Percentiles rank a stretch among this genome's conserved stretches.
Conservation (phyloP, 1,284 basidiomycete genomes). For the Heterobasidion irregulare region DNA sequence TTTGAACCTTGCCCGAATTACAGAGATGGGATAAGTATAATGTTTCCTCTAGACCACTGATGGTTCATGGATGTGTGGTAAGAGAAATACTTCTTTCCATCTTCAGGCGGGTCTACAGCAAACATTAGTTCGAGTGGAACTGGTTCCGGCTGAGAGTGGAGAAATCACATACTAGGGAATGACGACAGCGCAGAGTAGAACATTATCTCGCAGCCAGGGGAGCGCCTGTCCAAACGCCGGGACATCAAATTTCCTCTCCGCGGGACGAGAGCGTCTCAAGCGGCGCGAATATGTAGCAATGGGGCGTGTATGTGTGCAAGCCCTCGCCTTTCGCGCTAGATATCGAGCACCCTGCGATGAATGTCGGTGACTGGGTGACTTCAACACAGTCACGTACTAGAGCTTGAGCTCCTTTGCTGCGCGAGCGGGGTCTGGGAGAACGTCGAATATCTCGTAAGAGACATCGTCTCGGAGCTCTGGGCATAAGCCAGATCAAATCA, state of each 20-base stretch:
- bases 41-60: conserved; percentile 30
- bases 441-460: neutral
- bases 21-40: conserved; percentile 14
- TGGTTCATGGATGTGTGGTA: conserved; percentile 23
- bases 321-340: conserved; percentile 14
- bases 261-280: conserved; percentile 15
- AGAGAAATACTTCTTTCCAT: conserved; percentile 25
- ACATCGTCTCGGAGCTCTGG: neutral
- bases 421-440: neutral
- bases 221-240: conserved; percentile 18
- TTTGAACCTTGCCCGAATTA: too few relatives aligned
- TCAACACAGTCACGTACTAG: neutral
- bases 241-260: conserved; percentile 22
- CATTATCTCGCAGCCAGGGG: conserved; percentile 23
- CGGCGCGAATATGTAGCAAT: conserved; percentile 18
- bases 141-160: too few relatives aligned
- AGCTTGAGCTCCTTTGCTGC: neutral
- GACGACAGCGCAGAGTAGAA: conserved; percentile 16
- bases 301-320: conserved; percentile 18
- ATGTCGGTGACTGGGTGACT: too few relatives aligned
- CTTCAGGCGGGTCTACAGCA: conserved; percentile 17
- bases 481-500: neutral
- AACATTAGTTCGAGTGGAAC: neutral
- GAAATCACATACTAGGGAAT: conserved; percentile 15
- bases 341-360: neutral